Evolutionary conservation across 805 yeast species (phyloP), one percentile per base, ranked within the genome.

Genomic region (Pichia phayaonensis): DNA sequence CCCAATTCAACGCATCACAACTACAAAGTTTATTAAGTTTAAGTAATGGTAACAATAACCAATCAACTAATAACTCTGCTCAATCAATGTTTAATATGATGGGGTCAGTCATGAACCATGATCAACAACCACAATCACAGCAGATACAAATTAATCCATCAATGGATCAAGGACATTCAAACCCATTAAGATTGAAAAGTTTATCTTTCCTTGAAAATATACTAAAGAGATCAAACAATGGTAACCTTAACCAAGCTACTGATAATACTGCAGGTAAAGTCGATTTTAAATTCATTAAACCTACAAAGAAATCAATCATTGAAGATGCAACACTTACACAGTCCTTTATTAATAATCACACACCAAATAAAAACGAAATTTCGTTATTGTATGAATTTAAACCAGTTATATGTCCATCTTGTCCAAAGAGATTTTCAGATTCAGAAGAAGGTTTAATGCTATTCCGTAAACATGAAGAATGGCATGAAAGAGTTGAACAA

Each of bases 401-500:
- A 59, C 81, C 94, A 3, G 78, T 85, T 54, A 92, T 89, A 66
- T 94, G 99, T 71, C 79, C 86, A 16, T 81, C 83, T 20, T 94
- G 99, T 70, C 95, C 97, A 23, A 87, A 87, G 64, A 70, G 99
- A 55, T 94, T 89, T 63, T 73, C 79, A 4, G 76, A 77, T 48
- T 78, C 82, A 36, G 70, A 67, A 2, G 77, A 73, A 45, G 95
- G 89, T 16, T 69, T 67, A 39, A 66, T 67, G 7, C 67, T 69
- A 45, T 77, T 77, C 52, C 78, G 83, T 47, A 73, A 79, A 18
- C 99, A 94, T 67, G 70, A 89, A 56, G 99, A 92, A 66, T 92
- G 97, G 97, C 98, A 92, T 71, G 90, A 89, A 72, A 78, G 98
- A 59, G 85, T 88, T 42, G 92, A 89, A 66, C 88, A 87, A 63